Base-by-base conservation (phyloP, 1,139 yeast species). In the Hansenula sp. region DNA sequence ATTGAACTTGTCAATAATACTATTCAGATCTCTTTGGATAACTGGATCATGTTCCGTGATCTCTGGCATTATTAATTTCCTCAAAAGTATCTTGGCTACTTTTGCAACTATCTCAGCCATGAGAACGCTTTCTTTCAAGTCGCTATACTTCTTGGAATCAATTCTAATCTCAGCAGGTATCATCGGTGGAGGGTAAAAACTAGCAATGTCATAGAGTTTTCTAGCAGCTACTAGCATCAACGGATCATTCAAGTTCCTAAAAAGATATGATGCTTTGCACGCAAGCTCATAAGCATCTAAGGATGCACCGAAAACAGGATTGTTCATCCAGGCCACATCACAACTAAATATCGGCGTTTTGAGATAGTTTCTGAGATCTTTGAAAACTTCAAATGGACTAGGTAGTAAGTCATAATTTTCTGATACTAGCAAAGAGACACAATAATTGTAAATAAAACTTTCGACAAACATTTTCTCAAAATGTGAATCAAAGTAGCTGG, bases 241-340 rank as follows among this genome's bases (percentile, higher is more conserved):
- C 9, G 25, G 25, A 21, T 21, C 25, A 5, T 52, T 42, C 35
- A 49, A 25, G 12, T 60, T 53, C 33, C 73, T 53, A 17, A 68
- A 47, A 30, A 72, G 46, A 66, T 72, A 73, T 0, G 70, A 58
- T 3, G 70, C 58, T 47, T 74, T 73, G 18, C 72, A 67, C 11
- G 64, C 55, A 10, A 68, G 55, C 45, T 72, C 77, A 50, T 63
- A 67, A 34, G 67, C 61, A 27, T 61, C 65, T 12, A 63, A 50
- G 3, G 66, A 55, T 9, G 71, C 65, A 2, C 71, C 72, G 35
- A 61, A 49, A 1, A 68, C 58, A 1, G 72, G 72, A 41, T 67
- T 62, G 38, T 61, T 61, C 58, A 68, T 56, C 72, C 72, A 70
- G 3, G 53, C 45, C 32, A 55, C 55, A 18, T 56, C 61, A 42